A percentile compares a stretch with the other conserved stretches of the same genome.
These are phyloP conservation scores for Backusella mclennaniae DNA, from an alignment of 192 early-diverging fungal genomes.

Conservation along the genomic window DNA sequence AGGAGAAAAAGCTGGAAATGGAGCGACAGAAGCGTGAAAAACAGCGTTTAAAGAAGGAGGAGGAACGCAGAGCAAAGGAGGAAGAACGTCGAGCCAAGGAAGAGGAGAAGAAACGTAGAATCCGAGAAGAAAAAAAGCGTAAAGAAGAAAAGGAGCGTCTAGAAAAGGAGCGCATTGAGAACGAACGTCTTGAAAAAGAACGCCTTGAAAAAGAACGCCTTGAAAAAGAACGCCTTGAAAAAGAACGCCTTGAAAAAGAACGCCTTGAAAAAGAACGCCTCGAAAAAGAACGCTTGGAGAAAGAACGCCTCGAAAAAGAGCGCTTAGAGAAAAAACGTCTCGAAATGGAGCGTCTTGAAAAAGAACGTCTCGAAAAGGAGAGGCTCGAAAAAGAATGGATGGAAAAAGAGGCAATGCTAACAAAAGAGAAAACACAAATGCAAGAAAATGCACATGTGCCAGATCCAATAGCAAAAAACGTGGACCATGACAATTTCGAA, in stretches of 20 bases:
- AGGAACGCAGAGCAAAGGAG: slow-evolving; percentile 39
- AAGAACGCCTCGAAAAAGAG: neutral
- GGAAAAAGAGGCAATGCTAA: neutral
- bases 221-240: neutral
- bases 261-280: neutral
- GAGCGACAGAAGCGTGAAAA: slow-evolving; percentile 58
- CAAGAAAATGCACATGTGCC: neutral
- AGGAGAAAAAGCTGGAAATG: slow-evolving; percentile 59
- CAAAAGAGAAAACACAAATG: neutral
- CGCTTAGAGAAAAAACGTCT: neutral
- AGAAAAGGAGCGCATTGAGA: slow-evolving; percentile 43
- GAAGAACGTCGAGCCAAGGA: slow-evolving; percentile 61
- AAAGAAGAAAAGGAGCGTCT: slow-evolving; percentile 37
- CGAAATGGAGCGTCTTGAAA: neutral
- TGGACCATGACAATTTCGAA: neutral
- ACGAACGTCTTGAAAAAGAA: slow-evolving; percentile 49
- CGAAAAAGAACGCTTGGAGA: neutral
- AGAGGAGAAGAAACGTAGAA: slow-evolving; percentile 50
- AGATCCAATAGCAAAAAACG: neutral
- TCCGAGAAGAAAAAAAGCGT: slow-evolving; percentile 46
- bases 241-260: slow-evolving; percentile 1
- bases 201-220: neutral
- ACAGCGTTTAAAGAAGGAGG: slow-evolving; percentile 46
- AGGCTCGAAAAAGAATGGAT: neutral
- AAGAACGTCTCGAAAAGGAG: neutral